phyloP scores from a whole-genome alignment of 106 monocot genomes.

The Acorus calamus region DNA sequence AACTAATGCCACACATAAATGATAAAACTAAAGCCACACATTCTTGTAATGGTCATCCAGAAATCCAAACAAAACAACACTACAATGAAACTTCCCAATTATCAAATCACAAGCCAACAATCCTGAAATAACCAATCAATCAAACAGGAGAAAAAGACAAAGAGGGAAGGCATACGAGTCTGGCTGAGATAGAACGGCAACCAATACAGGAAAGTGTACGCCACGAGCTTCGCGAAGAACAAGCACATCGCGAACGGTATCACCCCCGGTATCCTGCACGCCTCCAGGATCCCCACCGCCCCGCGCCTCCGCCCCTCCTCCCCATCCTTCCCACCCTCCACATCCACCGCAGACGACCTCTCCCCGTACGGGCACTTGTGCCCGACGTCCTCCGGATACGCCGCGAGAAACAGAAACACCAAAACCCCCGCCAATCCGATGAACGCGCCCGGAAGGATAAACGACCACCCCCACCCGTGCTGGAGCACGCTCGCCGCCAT shows the following conservation, averaged over 20 bases:
- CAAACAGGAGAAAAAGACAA: neutral
- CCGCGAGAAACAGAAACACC: slow-evolving; percentile 15
- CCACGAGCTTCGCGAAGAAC: slow-evolving; percentile 16
- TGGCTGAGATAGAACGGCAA: slow-evolving; percentile 14
- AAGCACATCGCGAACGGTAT: slow-evolving; percentile 6
- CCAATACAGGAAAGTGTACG: slow-evolving; percentile 7
- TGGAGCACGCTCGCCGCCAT: slow-evolving; percentile 18
- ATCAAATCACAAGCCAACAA: too few species aligned
- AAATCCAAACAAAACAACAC: too few species aligned
- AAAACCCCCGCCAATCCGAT: slow-evolving; percentile 9
- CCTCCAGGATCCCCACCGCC: slow-evolving; percentile 7
- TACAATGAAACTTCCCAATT: too few species aligned
- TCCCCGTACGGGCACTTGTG: too few species aligned
- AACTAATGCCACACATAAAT: too few species aligned
- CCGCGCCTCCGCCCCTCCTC: neutral
- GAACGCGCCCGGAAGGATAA: slow-evolving; percentile 13
- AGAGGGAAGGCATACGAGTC: slow-evolving; percentile 4
- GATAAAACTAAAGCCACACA: too few species aligned
- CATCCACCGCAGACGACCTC: neutral
- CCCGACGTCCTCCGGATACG: slow-evolving; percentile 38
- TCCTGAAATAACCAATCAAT: too few species aligned
- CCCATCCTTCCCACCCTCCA: neutral
- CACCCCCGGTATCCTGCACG: slow-evolving; percentile 5
- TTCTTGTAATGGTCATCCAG: too few species aligned
- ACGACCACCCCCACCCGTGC: slow-evolving; percentile 25